These are phyloP conservation scores for Hebeloma cylindrosporum DNA, from an alignment of 768 basidiomycete species.

Conservation along the genomic window DNA sequence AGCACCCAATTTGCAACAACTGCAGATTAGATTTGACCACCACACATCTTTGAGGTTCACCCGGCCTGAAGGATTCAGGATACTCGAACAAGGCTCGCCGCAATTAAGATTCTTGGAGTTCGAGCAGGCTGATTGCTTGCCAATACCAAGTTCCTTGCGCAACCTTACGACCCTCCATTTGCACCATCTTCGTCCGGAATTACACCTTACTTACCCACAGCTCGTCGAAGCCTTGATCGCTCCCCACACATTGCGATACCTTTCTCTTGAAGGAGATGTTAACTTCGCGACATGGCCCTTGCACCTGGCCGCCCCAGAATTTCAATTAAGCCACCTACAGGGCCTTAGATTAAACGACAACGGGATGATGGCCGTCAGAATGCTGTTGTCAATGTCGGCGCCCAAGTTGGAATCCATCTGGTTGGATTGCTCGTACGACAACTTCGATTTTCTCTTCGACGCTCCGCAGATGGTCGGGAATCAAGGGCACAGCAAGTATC, in stretches of 20 bases:
- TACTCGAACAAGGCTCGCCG: constrained; percentile 24
- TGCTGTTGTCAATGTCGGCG: constrained; percentile 29
- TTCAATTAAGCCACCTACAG: constrained; percentile 24
- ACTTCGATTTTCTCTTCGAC: constrained; percentile 20
- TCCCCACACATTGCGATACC: constrained; percentile 25
- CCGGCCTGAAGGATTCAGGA: too few species aligned
- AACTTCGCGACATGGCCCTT: constrained; percentile 20
- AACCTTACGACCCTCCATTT: constrained; percentile 35
- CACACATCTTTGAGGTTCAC: too few species aligned
- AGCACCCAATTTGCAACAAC: too few species aligned
- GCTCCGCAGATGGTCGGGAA: constrained; percentile 18
- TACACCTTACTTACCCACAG: constrained; percentile 15
- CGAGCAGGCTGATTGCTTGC: constrained; percentile 26
- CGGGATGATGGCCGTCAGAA: constrained; percentile 24
- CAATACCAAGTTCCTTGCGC: constrained; percentile 20
- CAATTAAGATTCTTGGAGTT: constrained; percentile 26
- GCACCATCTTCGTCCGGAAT: constrained; percentile 13
- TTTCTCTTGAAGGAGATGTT: constrained; percentile 31
- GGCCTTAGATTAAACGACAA: constrained; percentile 29
- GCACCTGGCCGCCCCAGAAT: constrained; percentile 13
- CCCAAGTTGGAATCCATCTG: constrained; percentile 37
- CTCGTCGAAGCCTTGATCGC: constrained; percentile 21
- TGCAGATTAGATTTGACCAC: too few species aligned
- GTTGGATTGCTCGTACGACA: constrained; percentile 30
- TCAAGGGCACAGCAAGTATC: constrained; percentile 25